Conservation (phyloP, 2,329 filamentous ascomycete species). For the Diaporthe citriasiana region DNA sequence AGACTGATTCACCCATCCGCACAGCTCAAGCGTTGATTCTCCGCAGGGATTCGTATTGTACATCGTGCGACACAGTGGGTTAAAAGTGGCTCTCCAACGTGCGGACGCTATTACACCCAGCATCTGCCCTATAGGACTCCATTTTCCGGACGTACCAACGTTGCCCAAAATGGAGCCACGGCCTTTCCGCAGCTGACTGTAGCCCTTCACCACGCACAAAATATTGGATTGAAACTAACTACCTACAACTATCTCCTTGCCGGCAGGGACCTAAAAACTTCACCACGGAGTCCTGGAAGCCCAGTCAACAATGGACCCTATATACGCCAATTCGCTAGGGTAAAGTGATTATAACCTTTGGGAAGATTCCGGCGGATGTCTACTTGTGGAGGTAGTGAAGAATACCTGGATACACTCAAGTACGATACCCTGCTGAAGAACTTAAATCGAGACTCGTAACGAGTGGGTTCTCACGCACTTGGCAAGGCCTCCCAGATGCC, state of each 20-base stretch:
- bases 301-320: not conserved
- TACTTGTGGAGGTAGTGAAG: not conserved
- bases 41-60: not conserved
- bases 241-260: not conserved
- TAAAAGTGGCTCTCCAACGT: not conserved
- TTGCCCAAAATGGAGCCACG: not conserved
- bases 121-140: not conserved
- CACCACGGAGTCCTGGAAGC: not conserved
- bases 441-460: not conserved
- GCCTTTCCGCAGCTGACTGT: not conserved
- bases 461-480: not conserved
- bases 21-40: not conserved
- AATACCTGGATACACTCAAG: too few species aligned
- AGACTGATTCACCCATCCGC: not conserved
- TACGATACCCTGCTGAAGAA: not conserved
- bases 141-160: not conserved
- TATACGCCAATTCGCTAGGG: not conserved
- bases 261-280: too few species aligned
- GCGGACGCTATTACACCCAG: not conserved
- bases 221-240: not conserved
- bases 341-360: too few species aligned
- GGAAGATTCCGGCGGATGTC: not conserved
- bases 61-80: not conserved
- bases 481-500: not conserved
- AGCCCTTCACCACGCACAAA: not conserved